A percentile compares a stretch with the other conserved stretches of the same genome.
Evolutionary conservation across 2,329 filamentous ascomycete genomes (phyloP).

Genomic region (Pseudonectria buxi): DNA sequence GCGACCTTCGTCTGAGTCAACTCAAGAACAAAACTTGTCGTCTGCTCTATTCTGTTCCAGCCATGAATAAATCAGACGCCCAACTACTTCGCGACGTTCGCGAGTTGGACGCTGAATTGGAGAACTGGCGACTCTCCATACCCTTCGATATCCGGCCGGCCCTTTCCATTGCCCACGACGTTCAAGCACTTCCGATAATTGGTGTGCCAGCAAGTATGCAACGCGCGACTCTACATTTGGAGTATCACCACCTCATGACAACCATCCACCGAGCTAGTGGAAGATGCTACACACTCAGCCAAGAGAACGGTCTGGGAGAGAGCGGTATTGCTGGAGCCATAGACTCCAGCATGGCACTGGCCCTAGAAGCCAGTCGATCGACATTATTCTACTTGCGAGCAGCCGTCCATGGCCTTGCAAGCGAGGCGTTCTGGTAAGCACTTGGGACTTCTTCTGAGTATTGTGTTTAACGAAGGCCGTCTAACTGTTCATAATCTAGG

Average conservation of each 20-base stretch:
- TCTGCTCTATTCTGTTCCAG: slow-evolving; percentile 42
- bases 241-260: slow-evolving; percentile 49
- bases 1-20: slow-evolving; percentile 41
- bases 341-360: slow-evolving; percentile 45
- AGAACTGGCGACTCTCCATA: slow-evolving; percentile 46
- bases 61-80: slow-evolving; percentile 44
- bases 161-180: slow-evolving; percentile 31
- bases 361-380: slow-evolving; percentile 49
- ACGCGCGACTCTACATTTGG: slow-evolving; percentile 41
- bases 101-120: slow-evolving; percentile 50
- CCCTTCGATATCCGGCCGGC: slow-evolving; percentile 38
- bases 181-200: slow-evolving; percentile 17
- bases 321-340: slow-evolving; percentile 36
- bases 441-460: not conserved
- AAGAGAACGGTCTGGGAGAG: slow-evolving; percentile 7
- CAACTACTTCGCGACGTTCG: slow-evolving; percentile 49
- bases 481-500: slow-evolving; percentile 26
- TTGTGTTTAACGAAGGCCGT: too few species aligned
- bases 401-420: slow-evolving; percentile 34
- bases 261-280: slow-evolving; percentile 50
- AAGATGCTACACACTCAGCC: slow-evolving; percentile 30
- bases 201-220: slow-evolving; percentile 36
- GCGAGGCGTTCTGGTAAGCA: slow-evolving; percentile 44
- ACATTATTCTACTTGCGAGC: slow-evolving; percentile 42
- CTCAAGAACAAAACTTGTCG: slow-evolving; percentile 45